These are phyloP conservation scores for Capsicum rhomboideum DNA, from an alignment of 257 asterid genomes.

Conservation along the genomic window DNA sequence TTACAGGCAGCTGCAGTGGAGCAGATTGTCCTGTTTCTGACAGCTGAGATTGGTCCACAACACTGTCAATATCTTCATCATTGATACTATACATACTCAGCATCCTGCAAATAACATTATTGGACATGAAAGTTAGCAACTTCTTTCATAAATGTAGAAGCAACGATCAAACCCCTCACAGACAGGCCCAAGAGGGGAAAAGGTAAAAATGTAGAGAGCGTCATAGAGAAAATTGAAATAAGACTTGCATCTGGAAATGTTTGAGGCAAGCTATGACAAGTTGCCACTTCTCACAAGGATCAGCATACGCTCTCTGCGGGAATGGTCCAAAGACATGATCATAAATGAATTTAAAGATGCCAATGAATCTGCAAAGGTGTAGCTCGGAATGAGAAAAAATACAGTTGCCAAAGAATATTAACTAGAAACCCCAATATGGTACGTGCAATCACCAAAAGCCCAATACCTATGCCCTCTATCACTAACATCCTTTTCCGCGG, in stretches of 20 bases:
- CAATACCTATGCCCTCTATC: slow-evolving; percentile 88
- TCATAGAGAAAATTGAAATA: not conserved
- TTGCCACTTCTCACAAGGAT: slow-evolving; percentile 94
- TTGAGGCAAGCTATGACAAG: slow-evolving; percentile 77
- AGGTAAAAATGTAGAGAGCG: not conserved
- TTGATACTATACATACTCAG: slow-evolving; percentile 72
- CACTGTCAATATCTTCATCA: slow-evolving; percentile 69
- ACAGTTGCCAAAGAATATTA: not conserved
- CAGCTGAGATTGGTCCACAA: slow-evolving; percentile 49
- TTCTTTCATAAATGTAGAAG: not conserved
- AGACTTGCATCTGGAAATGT: slow-evolving; percentile 76
- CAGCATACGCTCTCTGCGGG: slow-evolving; percentile 93
- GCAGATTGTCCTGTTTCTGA: slow-evolving; percentile 52
- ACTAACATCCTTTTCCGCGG: slow-evolving; percentile 78
- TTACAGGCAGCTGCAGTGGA: slow-evolving; percentile 61
- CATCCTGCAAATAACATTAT: slow-evolving; percentile 53
- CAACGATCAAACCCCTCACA: not conserved
- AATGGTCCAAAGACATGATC: slow-evolving; percentile 96
- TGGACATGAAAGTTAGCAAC: slow-evolving; percentile 12
- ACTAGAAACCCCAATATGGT: not conserved
- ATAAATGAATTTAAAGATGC: slow-evolving; percentile 87
- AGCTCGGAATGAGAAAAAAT: slow-evolving; percentile 1
- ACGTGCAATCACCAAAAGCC: not conserved
- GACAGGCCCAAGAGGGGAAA: not conserved
- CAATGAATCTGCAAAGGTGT: slow-evolving; percentile 63